Evolutionary conservation across 805 yeast species (phyloP).

Genomic region (Saturnispora dispora): DNA sequence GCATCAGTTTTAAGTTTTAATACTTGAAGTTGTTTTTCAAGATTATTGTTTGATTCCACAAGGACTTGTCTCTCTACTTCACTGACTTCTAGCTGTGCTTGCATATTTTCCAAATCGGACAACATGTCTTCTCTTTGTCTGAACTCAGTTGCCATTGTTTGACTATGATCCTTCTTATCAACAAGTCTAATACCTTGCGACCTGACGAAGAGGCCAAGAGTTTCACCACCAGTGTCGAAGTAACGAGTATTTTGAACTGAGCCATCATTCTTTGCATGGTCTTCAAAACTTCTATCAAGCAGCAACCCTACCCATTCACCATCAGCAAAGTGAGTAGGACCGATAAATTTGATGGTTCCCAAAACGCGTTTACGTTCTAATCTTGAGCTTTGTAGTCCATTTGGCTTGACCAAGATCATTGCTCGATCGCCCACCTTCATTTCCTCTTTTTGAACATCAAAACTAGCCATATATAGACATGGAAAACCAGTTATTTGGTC

Average conservation of each 20-base stretch:
- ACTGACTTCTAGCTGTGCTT: conserved; percentile 22
- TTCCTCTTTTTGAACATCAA: background rate
- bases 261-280: conserved; percentile 43
- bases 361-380: background rate
- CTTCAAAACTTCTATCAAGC: conserved; percentile 22
- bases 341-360: conserved; percentile 44
- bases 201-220: conserved; percentile 42
- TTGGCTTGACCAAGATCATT: background rate
- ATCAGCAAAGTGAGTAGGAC: conserved; percentile 47
- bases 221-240: conserved; percentile 28
- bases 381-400: background rate
- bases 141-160: background rate
- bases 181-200: conserved; percentile 11
- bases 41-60: conserved; percentile 23
- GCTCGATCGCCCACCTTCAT: background rate
- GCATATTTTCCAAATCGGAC: background rate
- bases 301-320: conserved; percentile 52
- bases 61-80: conserved; percentile 39
- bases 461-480: background rate
- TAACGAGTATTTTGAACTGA: conserved; percentile 35
- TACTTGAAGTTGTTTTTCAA: conserved; percentile 18
- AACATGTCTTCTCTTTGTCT: background rate
- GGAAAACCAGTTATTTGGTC: background rate
- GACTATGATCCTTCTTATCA: background rate
- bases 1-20: conserved; percentile 27